Base-by-base conservation (phyloP, 352 stramenopile genomes). In the Aphanomyces cochlioides region DNA sequence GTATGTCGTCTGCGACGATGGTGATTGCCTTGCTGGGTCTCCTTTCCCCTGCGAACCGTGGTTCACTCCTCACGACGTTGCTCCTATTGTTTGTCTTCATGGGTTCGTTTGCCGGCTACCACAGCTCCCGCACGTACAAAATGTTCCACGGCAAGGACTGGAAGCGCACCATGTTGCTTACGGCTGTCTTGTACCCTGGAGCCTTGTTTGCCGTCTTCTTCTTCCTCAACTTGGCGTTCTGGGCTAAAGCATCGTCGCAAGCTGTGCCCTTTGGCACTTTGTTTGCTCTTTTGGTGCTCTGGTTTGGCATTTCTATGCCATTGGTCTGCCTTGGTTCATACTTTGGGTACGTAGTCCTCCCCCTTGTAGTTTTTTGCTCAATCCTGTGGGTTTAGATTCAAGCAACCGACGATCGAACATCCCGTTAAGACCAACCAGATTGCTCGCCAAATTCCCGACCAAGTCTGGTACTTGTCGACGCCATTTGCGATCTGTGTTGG, bases 51-150 rank as follows among this genome's bases (percentile, higher is more conserved):
- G 94, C 97, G 56, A 98, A 98, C 79, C 98, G 98, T 64, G 97
- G 96, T 36, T 96, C 96, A 72, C 87, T 98, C 37, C 83, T 99
- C 41, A 99, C 90, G 66, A 97, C 95, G 43, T 79, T 99, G 60
- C 78, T 99, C 61, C 76, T 99, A 65, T 83, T 99, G 10, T 99
- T 99, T 73, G 95, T 99, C 19, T 96, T 99, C 53, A 98, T 97
- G 80, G 97, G 97, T 39, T 96, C 88, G 75, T 95, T 98, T 78
- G 95, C 94, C 15, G 54, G 97, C 15, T 99, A 99, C 80, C 85
- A 97, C 75, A 98, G 93, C 41, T 96, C 85, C 72, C 88, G 96
- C 70, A 96, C 98, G 40, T 99, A 99, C 90, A 99, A 99, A 84
- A 98, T 98, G 82, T 99, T 98, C 71, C 92, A 93, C 75, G 97